Conservation (phyloP, 139 green algal genomes). For the Pseudopediastrum boryanum region DNA sequence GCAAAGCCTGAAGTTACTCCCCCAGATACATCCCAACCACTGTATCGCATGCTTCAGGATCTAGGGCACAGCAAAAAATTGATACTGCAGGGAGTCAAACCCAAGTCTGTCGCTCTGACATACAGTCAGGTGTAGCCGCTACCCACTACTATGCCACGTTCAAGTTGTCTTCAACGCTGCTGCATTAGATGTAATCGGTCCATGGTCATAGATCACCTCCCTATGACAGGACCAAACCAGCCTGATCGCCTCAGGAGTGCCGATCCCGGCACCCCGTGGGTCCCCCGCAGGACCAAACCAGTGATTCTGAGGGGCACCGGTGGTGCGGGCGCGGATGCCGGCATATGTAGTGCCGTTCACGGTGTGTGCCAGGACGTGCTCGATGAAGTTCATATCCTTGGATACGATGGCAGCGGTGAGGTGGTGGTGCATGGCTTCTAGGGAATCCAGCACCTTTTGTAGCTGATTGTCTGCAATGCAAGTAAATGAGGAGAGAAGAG, state of each 20-base stretch:
- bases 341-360: constrained; percentile 99
- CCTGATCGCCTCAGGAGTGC: constrained; percentile 94
- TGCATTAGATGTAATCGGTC: constrained; percentile 53
- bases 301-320: constrained; percentile 97
- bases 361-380: constrained; percentile 87
- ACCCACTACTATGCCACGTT: no score
- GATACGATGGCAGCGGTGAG: constrained; percentile 90
- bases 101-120: no score
- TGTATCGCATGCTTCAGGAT: no score
- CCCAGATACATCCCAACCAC: no score
- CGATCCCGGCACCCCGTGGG: constrained; percentile 93
- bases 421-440: constrained; percentile 91
- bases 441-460: constrained; percentile 80
- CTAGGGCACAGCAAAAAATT: no score
- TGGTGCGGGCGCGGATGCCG: constrained; percentile 89
- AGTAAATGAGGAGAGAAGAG: constrained; percentile 50
- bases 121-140: no score
- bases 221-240: constrained; percentile 96
- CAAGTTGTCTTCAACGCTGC: background rate
- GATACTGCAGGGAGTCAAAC: no score
- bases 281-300: constrained; percentile 97
- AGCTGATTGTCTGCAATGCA: constrained; percentile 64
- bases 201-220: constrained; percentile 85
- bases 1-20: no score
- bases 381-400: constrained; percentile 68